These are phyloP conservation scores for Wickerhamomyces tratensis DNA, from an alignment of 805 yeast species.

Conservation along the genomic window DNA sequence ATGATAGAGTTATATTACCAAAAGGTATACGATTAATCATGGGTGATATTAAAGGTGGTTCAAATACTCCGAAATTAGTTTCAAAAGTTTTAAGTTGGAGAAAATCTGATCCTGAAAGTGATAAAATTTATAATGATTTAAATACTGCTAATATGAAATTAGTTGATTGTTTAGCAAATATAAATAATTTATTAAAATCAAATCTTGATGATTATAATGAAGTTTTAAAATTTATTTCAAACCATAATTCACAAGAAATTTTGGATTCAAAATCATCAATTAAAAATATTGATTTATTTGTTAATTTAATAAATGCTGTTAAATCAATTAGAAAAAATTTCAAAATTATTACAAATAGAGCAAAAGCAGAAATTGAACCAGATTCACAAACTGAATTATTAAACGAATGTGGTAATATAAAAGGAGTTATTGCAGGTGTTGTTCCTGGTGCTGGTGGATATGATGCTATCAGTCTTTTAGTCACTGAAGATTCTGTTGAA, in stretches of 20 bases:
- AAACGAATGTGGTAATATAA: constrained; percentile 42
- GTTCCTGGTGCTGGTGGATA: constrained; percentile 99
- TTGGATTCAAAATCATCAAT: neutral
- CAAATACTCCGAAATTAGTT: constrained; percentile 90
- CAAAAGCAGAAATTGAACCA: constrained; percentile 91
- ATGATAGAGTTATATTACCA: constrained; percentile 54
- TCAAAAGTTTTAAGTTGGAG: constrained; percentile 67
- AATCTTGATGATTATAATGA: constrained; percentile 27
- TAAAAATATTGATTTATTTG: constrained; percentile 15
- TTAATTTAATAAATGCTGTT: constrained; percentile 31
- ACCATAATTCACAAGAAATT: constrained; percentile 4
- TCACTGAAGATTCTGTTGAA: constrained; percentile 34
- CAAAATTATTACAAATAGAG: constrained; percentile 45
- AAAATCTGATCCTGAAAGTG: constrained; percentile 38
- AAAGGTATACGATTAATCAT: constrained; percentile 58
- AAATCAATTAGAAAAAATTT: constrained; percentile 45
- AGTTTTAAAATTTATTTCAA: constrained; percentile 12
- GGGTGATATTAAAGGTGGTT: constrained; percentile 93
- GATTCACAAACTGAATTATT: constrained; percentile 59
- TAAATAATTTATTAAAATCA: constrained; percentile 24
- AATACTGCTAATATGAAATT: constrained; percentile 50
- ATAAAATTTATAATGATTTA: constrained; percentile 41
- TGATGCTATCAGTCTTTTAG: constrained; percentile 80
- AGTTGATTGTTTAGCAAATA: constrained; percentile 34
- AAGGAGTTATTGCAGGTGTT: constrained; percentile 89